phyloP scores from a whole-genome alignment of 148 eudicot species.

The Chenopodium berlandieri region DNA sequence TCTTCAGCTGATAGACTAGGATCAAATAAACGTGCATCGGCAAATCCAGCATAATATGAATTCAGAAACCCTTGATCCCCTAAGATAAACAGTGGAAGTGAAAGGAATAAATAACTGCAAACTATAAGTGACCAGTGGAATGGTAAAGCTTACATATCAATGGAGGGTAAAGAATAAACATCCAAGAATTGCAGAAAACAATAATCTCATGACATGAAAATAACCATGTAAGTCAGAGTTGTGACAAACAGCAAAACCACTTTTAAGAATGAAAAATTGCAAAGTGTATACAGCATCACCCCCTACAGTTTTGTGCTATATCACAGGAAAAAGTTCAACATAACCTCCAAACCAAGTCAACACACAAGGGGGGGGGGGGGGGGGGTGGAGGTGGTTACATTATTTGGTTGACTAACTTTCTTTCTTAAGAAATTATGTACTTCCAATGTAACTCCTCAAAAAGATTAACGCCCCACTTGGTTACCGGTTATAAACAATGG shows the following conservation, averaged over 20 bases:
- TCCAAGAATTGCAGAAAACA: background rate
- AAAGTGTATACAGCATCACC: background rate
- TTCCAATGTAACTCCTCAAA: too few species aligned
- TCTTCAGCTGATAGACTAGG: conserved; percentile 56
- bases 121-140: background rate
- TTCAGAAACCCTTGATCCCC: conserved; percentile 98
- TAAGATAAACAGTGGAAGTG: conserved; percentile 26
- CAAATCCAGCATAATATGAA: conserved; percentile 78
- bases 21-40: conserved; percentile 81
- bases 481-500: too few species aligned
- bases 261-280: background rate
- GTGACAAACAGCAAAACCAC: background rate
- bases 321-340: background rate
- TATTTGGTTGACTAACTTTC: background rate
- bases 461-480: too few species aligned
- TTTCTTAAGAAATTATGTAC: background rate
- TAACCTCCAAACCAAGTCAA: background rate
- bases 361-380: background rate
- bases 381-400: background rate
- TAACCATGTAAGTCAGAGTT: background rate
- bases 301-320: background rate
- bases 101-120: conserved; percentile 11
- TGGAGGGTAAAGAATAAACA: background rate
- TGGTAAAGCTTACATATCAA: background rate
- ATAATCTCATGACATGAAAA: background rate